Evolutionary conservation across 306 rosid species (phyloP), one percentile per base, ranked within the genome.

Genomic region (Trifolium dubium): DNA sequence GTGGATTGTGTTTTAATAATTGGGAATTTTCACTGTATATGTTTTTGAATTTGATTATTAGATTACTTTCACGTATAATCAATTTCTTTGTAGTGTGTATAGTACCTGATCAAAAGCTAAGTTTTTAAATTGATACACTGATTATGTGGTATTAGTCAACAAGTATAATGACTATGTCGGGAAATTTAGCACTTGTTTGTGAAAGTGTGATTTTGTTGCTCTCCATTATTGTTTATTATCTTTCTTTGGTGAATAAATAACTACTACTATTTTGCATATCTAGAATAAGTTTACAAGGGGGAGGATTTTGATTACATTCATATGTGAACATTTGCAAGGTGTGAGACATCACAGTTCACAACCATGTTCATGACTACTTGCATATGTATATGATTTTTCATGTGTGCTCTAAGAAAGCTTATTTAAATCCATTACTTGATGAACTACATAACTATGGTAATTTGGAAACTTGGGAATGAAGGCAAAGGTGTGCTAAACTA

Each of bases 21-120:
- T 18, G 23, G 47, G 53, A 53, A 10, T 19, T 17, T 19, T 29
- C 64, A 31, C 37, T 76, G 60, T 59, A 37, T 58, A 15, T 59
- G 37, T 41, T 5, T 75, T 63, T n/a, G n/a, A 41, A 60, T 68
- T 53, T 10, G 9, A 15, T 64, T 46, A 18, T 81, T 80, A 71
- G 39, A 80, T 69, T 67, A 17, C 46, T 81, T 81, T 43, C 43
- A 64, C 18, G 53, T 69, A 40, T 17, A 31, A 14, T 60, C 35
- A 17, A 40, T 61, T 73, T 60, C 34, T 58, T 4, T 41, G 58
- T 66, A 54, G 12, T 13, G 60, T 63, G 70, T 50, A 6, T 39
- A 44, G 55, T 63, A 53, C 29, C 49, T 43, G 9, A 37, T 37
- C 40, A 7, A 37, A 37, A 37, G 9, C 40, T 2, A 2, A 37